Conservation (phyloP, 208 protist genomes). For the Spongospora subterranea region DNA sequence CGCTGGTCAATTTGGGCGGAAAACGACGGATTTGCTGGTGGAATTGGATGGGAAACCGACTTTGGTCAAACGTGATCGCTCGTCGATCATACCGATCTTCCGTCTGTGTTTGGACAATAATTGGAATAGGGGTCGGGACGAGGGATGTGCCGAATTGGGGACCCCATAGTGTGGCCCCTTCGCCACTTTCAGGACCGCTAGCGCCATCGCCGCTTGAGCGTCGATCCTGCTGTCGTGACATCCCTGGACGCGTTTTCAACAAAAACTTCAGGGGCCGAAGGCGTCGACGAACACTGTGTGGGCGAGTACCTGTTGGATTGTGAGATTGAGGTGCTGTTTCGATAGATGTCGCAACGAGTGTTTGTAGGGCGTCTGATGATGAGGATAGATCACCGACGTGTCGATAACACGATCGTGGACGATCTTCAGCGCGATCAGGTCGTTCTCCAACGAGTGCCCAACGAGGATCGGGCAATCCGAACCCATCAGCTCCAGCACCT, state of each 20-base stretch:
- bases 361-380: background rate
- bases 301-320: background rate
- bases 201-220: background rate
- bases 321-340: background rate
- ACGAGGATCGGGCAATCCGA: conserved; percentile 62
- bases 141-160: background rate
- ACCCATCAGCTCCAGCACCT: background rate
- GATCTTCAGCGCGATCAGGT: conserved; percentile 61
- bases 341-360: background rate
- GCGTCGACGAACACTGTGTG: background rate
- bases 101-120: background rate
- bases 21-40: background rate
- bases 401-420: conserved; percentile 61
- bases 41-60: background rate
- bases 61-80: background rate
- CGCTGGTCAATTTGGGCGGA: too few relatives aligned
- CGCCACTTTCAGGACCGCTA: background rate
- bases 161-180: conserved; percentile 22
- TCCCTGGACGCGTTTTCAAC: background rate
- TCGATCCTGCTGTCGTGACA: conserved; percentile 38
- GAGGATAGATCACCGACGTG: conserved; percentile 63
- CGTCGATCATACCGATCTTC: background rate
- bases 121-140: background rate
- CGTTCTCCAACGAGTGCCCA: conserved; percentile 70
- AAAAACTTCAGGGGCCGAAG: background rate